A percentile compares a stretch with the other conserved stretches of the same genome.
These are phyloP conservation scores for Myochromella boudieri DNA, from an alignment of 768 basidiomycete species.

Conservation along the genomic window DNA sequence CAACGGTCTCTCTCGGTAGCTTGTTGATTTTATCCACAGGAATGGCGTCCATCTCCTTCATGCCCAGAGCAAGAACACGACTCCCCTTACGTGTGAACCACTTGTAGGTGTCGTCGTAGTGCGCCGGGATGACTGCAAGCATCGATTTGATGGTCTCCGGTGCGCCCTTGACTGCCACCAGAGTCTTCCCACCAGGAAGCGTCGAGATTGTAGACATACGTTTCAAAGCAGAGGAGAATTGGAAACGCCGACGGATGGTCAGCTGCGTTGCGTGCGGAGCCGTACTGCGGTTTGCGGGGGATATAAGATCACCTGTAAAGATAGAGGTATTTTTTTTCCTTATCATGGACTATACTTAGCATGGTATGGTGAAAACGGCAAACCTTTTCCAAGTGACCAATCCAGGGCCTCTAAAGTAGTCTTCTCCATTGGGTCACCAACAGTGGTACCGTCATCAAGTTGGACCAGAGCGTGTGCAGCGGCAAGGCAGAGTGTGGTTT, in stretches of 20 bases:
- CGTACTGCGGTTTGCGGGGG: constrained; percentile 52
- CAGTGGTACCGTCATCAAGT: constrained; percentile 89
- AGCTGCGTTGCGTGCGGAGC: constrained; percentile 62
- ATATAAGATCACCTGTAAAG: constrained; percentile 63
- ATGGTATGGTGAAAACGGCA: constrained; percentile 12
- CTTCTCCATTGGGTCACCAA: constrained; percentile 99
- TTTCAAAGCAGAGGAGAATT: constrained; percentile 96
- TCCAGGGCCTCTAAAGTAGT: constrained; percentile 89
- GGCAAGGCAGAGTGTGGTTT: constrained; percentile 87
- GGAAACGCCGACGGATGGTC: constrained; percentile 87
- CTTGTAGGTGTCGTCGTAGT: constrained; percentile 94
- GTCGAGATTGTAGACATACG: constrained; percentile 91
- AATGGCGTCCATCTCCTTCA: constrained; percentile 78
- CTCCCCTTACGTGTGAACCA: constrained; percentile 92
- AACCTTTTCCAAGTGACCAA: constrained; percentile 79
- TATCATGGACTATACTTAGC: constrained; percentile 22
- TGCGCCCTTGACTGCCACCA: constrained; percentile 90
- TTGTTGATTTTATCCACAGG: constrained; percentile 85
- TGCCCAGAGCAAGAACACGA: constrained; percentile 88
- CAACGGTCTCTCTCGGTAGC: constrained; percentile 77
- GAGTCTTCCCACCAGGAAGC: constrained; percentile 56
- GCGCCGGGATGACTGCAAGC: constrained; percentile 68
- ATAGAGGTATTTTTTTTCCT: constrained; percentile 56
- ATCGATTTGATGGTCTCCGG: constrained; percentile 95
- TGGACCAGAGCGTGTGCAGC: constrained; percentile 94